phyloP scores from a whole-genome alignment of 352 stramenopile species.

The Pythium aristosporum region DNA sequence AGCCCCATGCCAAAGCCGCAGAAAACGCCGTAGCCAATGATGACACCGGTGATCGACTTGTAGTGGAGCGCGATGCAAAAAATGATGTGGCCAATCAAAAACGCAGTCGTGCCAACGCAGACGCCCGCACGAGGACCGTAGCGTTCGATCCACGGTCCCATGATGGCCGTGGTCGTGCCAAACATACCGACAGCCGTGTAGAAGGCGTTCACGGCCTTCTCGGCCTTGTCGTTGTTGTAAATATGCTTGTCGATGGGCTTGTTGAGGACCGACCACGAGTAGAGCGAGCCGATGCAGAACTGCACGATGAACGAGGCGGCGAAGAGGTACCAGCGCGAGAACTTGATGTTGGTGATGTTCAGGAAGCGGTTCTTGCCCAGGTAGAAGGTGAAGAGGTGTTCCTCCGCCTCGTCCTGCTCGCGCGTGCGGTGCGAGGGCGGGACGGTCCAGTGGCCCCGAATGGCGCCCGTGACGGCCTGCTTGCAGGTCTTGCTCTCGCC shows the following conservation, averaged over 20 bases:
- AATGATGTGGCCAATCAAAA: constrained; percentile 57
- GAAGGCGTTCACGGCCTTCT: constrained; percentile 60
- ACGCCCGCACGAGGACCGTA: constrained; percentile 46
- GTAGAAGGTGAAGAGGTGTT: constrained; percentile 36
- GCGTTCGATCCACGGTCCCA: constrained; percentile 61
- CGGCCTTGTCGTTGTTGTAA: constrained; percentile 47
- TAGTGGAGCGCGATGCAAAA: constrained; percentile 45
- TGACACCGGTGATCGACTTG: constrained; percentile 54
- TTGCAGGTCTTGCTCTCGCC: constrained; percentile 12
- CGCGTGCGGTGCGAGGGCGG: constrained; percentile 24
- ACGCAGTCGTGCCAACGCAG: constrained; percentile 42
- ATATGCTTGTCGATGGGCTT: constrained; percentile 54
- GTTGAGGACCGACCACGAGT: constrained; percentile 74
- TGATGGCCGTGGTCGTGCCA: constrained; percentile 45
- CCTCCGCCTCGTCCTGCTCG: constrained; percentile 36
- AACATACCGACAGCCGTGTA: constrained; percentile 68
- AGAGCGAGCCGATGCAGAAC: constrained; percentile 71
- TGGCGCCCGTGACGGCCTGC: constrained; percentile 9
- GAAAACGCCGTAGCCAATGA: constrained; percentile 71
- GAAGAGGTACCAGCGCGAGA: constrained; percentile 72
- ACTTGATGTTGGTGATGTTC: constrained; percentile 31
- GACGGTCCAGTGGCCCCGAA: constrained; percentile 33
- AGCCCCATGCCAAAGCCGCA: constrained; percentile 59
- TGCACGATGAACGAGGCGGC: constrained; percentile 58
- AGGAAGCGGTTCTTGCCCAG: constrained; percentile 32